Base-by-base conservation (phyloP, 257 asterid species). In the Agastache rugosa region DNA sequence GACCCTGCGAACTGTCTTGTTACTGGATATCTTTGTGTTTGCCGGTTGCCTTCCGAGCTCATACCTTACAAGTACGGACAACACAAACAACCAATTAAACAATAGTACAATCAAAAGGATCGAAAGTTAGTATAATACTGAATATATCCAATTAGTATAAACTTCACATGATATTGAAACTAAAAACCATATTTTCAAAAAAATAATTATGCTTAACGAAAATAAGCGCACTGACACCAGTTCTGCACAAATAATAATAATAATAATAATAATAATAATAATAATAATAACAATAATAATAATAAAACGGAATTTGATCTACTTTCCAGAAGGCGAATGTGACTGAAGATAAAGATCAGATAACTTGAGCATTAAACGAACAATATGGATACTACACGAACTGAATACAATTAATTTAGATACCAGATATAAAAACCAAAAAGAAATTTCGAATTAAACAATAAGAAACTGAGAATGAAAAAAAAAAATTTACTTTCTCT, bases 41-140 rank as follows among this genome's bases (percentile, higher is more conserved):
- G 92, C 96, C 6, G 97, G 92, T 22, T 91, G 97, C 35, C 96
- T 86, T 2, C 97, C 97, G 10, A 89, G 91, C 89, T 89, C 97
- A 55, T 91, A 91, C 91, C 96, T 88, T 59, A 34, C 35, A 17
- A 63, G 16, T 27, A 44, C 45, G 71, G 17, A 53, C 1, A 53
- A 41, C 22, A 47, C 23, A 16, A 71, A 39, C 22, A 70, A 53
- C 50, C 5, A 71, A 42, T 44, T 16, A 41, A 37, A 64, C 37
- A 27, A 22, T 64, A 23, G 25, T 10, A 27, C 44, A 4, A 53
- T 6, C 6, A 77, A 17, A 27, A 25, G 20, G 34, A 3, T 54
- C 23, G 9, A 4, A 39, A 47, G 51, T 4, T 3, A 6, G 9
- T 8, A 0, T 10, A n/a, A 63, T 9, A 6, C n/a, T 6, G 1